Evolutionary conservation across 495 filamentous ascomycete genomes (phyloP).

Genomic region (Chaetomidium leptoderma): DNA sequence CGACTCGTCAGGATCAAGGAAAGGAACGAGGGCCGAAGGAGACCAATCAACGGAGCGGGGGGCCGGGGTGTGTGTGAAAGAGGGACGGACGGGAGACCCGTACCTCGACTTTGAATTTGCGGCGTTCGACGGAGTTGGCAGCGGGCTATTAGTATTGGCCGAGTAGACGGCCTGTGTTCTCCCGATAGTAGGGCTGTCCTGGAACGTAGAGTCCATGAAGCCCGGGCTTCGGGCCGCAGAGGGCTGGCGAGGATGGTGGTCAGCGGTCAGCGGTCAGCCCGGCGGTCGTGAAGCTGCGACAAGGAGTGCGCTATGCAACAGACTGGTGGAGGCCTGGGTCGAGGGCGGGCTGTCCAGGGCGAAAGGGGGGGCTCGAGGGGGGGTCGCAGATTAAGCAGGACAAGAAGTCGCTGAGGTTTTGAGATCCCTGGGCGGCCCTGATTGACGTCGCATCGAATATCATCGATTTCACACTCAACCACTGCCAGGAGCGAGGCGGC

Average conservation of each 20-base stretch:
- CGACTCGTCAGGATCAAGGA: background rate
- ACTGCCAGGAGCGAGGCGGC: background rate
- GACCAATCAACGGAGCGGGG: conserved; percentile 4
- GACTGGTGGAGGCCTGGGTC: conserved; percentile 16
- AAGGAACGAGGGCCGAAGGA: background rate
- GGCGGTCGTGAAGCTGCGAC: conserved; percentile 39
- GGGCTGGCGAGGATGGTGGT: conserved; percentile 32
- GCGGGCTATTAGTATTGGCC: conserved; percentile 30
- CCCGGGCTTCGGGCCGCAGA: conserved; percentile 21
- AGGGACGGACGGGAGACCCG: conserved; percentile 10
- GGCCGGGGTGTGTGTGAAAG: background rate
- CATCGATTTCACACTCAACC: conserved; percentile 17
- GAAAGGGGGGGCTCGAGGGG: conserved; percentile 19
- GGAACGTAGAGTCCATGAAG: conserved; percentile 30
- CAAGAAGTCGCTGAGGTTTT: conserved; percentile 42
- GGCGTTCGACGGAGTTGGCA: conserved; percentile 23
- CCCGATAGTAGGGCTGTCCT: conserved; percentile 41
- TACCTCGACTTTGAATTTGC: conserved; percentile 32
- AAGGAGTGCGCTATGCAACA: conserved; percentile 37
- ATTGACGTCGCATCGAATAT: conserved; percentile 46
- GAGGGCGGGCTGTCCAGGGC: no score
- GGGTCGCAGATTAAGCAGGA: conserved; percentile 30
- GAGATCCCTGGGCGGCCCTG: conserved; percentile 46
- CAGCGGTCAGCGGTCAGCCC: conserved; percentile 33
- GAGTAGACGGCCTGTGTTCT: conserved; percentile 29